phyloP scores from a whole-genome alignment of 2,329 filamentous ascomycete genomes.

The Stromatinia cepivora region DNA sequence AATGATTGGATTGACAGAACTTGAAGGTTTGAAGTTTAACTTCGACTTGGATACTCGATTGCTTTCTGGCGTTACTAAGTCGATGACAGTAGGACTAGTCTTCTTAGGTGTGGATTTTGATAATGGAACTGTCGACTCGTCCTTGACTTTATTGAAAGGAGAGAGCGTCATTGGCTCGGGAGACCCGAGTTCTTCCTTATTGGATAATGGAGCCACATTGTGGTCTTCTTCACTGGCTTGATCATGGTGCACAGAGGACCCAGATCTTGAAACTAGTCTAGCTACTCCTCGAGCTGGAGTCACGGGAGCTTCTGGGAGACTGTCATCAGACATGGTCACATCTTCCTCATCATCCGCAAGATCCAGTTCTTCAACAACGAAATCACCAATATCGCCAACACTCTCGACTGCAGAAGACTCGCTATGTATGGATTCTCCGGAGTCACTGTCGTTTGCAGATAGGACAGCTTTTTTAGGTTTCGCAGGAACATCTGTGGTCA shows the following conservation, averaged over 20 bases:
- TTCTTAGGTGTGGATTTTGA: not conserved
- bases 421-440: conserved; percentile 34
- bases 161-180: not conserved
- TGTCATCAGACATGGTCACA: conserved; percentile 26
- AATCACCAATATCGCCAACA: conserved; percentile 50
- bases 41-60: not conserved
- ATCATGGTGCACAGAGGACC: not conserved
- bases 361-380: conserved; percentile 47
- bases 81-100: not conserved
- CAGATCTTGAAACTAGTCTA: not conserved
- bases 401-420: conserved; percentile 37
- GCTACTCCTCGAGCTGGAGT: not conserved
- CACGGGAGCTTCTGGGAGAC: conserved; percentile 6
- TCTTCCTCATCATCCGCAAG: conserved; percentile 35
- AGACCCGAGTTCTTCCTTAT: conserved; percentile 1
- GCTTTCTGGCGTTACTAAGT: conserved; percentile 11
- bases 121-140: not conserved
- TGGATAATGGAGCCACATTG: not conserved
- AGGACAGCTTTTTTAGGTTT: conserved; percentile 25
- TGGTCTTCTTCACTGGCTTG: not conserved
- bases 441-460: conserved; percentile 28
- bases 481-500: conserved; percentile 13
- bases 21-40: not conserved
- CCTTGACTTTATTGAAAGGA: not conserved
- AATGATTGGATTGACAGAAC: conserved; percentile 23